These are phyloP conservation scores for Iris pallida DNA, from an alignment of 116 monocot genomes.

Conservation along the genomic window DNA sequence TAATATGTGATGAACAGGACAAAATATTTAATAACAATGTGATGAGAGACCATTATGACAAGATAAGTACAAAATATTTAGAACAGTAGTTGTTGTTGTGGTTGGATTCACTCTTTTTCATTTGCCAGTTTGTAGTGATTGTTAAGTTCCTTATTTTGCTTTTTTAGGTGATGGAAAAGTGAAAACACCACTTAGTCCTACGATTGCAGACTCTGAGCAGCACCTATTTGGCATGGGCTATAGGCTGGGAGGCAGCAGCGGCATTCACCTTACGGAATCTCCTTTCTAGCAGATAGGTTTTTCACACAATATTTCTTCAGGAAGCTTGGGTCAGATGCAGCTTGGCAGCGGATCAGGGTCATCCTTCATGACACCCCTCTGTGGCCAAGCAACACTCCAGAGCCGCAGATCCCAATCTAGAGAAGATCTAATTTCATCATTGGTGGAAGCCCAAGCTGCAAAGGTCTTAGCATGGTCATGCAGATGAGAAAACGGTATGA, in stretches of 20 bases:
- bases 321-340: conserved; percentile 72
- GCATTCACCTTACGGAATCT: conserved; percentile 47
- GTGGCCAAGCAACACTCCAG: conserved; percentile 79
- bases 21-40: no score
- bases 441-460: conserved; percentile 54
- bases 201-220: conserved; percentile 42
- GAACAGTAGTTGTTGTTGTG: no score
- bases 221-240: no score
- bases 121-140: no score
- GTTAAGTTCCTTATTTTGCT: no score
- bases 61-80: no score
- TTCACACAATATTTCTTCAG: conserved; percentile 74
- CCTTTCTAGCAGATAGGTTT: conserved; percentile 34
- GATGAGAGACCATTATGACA: no score
- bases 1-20: no score
- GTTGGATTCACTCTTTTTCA: no score
- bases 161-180: conserved; percentile 60
- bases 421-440: conserved; percentile 81
- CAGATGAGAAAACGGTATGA: no score
- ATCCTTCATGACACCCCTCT: conserved; percentile 44
- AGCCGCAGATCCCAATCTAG: conserved; percentile 92
- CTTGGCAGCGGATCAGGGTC: conserved; percentile 46
- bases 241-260: no score
- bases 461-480: conserved; percentile 53
- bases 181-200: conserved; percentile 83